A percentile compares a stretch with the other conserved stretches of the same genome.
These are phyloP conservation scores for Trametes cinnabarina DNA, from an alignment of 768 basidiomycete species.

Conservation along the genomic window DNA sequence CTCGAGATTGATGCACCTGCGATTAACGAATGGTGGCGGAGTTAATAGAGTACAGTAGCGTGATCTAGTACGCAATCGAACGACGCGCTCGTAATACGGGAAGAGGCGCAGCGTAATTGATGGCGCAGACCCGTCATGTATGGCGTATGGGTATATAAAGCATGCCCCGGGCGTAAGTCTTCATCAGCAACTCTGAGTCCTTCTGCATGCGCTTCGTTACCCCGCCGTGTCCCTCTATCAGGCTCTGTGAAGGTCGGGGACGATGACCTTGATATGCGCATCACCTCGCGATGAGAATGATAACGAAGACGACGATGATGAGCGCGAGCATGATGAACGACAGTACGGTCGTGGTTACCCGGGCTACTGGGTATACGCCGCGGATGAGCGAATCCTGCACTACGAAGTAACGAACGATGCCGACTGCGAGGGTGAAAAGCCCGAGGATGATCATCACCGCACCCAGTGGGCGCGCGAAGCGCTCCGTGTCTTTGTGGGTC, in stretches of 20 bases:
- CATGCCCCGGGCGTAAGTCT: background rate
- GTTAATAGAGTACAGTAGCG: background rate
- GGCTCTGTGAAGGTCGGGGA: background rate
- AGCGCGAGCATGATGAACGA: conserved; percentile 31
- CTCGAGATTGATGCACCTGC: no score
- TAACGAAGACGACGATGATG: conserved; percentile 38
- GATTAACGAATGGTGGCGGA: background rate
- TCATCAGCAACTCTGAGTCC: background rate
- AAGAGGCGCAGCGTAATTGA: conserved; percentile 15
- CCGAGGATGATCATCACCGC: conserved; percentile 39
- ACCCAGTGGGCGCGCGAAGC: conserved; percentile 45
- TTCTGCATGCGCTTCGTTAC: background rate
- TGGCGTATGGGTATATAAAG: conserved; percentile 13
- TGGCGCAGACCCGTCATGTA: conserved; percentile 7
- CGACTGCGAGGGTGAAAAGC: conserved; percentile 36
- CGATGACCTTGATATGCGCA: background rate
- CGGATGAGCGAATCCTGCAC: conserved; percentile 38
- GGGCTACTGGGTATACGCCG: conserved; percentile 44
- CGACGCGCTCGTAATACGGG: background rate
- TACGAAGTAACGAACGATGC: conserved; percentile 38
- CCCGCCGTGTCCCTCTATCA: background rate
- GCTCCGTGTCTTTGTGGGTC: conserved; percentile 18
- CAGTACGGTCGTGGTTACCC: conserved; percentile 33
- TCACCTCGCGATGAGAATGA: conserved; percentile 29
- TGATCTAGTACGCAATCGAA: background rate